phyloP scores from a whole-genome alignment of 192 early-diverging fungal species.

The Gamsiella multidivaricata region DNA sequence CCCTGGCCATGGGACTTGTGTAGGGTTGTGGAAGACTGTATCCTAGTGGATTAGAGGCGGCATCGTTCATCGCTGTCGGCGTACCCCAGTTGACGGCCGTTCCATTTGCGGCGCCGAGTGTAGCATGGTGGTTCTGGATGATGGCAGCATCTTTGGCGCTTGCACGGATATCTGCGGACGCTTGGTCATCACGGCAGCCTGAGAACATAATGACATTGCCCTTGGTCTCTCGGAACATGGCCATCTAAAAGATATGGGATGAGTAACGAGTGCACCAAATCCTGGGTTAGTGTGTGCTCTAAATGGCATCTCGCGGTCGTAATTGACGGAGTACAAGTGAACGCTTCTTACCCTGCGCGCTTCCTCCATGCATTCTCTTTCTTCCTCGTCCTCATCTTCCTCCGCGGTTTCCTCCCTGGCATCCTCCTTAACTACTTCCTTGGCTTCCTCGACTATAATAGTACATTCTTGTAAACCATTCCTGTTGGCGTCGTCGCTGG shows the following conservation, averaged over 20 bases:
- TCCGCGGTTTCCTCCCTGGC: background rate
- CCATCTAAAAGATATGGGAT: constrained; percentile 16
- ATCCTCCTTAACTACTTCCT: background rate
- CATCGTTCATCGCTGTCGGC: constrained; percentile 6
- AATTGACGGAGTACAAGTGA: background rate
- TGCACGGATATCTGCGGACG: constrained; percentile 75
- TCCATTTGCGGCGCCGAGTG: background rate
- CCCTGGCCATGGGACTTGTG: constrained; percentile 40
- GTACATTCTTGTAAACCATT: too few species aligned
- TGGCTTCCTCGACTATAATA: too few species aligned
- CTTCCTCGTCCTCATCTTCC: background rate
- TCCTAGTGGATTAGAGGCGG: constrained; percentile 23
- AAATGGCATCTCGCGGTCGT: too few species aligned
- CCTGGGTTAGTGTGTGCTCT: too few species aligned
- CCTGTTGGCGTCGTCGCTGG: too few species aligned
- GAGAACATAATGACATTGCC: constrained; percentile 80
- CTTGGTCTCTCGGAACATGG: constrained; percentile 46
- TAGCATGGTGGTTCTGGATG: constrained; percentile 63
- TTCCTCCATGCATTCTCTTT: constrained; percentile 24
- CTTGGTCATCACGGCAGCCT: constrained; percentile 77
- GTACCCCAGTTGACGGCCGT: constrained; percentile 13
- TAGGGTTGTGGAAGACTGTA: constrained; percentile 55
- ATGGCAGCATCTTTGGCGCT: constrained; percentile 71
- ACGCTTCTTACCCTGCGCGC: constrained; percentile 22
- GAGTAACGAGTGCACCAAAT: background rate